These are phyloP conservation scores for Dionaea muscipula DNA, from an alignment of 179 eudicot genomes.

Conservation along the genomic window DNA sequence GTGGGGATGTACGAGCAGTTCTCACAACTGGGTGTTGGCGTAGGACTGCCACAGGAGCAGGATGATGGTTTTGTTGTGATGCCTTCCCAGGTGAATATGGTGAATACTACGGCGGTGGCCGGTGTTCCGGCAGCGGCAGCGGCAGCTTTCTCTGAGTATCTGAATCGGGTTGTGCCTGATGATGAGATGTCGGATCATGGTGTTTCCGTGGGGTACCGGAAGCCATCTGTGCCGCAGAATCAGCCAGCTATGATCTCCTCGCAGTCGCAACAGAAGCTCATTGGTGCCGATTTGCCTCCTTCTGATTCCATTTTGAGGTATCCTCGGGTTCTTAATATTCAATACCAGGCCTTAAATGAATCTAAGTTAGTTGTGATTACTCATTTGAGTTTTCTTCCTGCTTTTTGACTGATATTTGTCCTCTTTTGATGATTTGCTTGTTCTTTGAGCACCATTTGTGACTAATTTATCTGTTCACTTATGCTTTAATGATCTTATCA, in stretches of 20 bases:
- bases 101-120: constrained; percentile 13
- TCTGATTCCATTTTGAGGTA: constrained; percentile 83
- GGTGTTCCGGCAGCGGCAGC: constrained; percentile 12
- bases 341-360: background rate
- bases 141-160: constrained; percentile 19
- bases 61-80: constrained; percentile 31
- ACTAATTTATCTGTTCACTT: too few relatives aligned
- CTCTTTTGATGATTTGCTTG: too few relatives aligned
- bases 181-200: constrained; percentile 73
- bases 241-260: constrained; percentile 17
- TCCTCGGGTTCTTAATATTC: background rate
- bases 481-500: too few relatives aligned
- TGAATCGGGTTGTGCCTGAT: constrained; percentile 37
- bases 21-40: constrained; percentile 24
- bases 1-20: constrained; percentile 51
- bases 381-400: background rate
- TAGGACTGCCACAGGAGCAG: constrained; percentile 18
- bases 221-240: constrained; percentile 17
- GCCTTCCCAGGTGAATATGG: constrained; percentile 20
- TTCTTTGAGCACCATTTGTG: too few relatives aligned
- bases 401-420: too few relatives aligned
- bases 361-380: background rate
- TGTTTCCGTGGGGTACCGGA: constrained; percentile 26
- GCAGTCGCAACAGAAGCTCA: constrained; percentile 28
- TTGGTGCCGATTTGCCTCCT: constrained; percentile 46